Base-by-base conservation (phyloP, 2,329 filamentous ascomycete species). In the Endothia cerciana region DNA sequence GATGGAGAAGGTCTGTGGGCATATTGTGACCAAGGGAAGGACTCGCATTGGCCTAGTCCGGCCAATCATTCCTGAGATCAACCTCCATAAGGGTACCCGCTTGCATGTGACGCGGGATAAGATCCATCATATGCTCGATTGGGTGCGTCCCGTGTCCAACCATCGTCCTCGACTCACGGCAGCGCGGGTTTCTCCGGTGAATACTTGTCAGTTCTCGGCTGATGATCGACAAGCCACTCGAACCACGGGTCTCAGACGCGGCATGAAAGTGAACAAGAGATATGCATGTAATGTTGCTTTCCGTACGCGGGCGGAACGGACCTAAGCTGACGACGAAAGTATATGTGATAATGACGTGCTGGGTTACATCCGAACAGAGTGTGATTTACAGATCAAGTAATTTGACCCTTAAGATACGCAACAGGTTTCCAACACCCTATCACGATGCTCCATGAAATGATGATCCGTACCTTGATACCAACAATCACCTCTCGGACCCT, bases 371-470 rank as follows among this genome's bases (percentile, higher is more conserved):
- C 33, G 30, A 7, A 17, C 5, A 17, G 11, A 15, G 33, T 5
- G 4, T 40, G 7, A 25, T 7, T 15, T 22, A 22, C 36, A n/a
- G 30, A 7, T 38, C 19, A n/a, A n/a, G 10, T 33, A 38, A 38
- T 36, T n/a, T 38, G 30, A 7, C 25, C n/a, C 17, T 22, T 40
- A 25, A 38, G 33, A 22, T 17, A 25, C 7, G 19, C n/a, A 40
- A 25, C 36, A 36, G 55, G 55, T 41, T 38, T 58, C 17, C 55
- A 58, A 41, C 33, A 17, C 7, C 55, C 36, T 38, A 58, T 58
- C 55, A 58, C n/a, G n/a, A 25, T 25, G 22, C 33, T 28, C 33
- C 36, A 15, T 40, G 55, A 28, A 19, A 19, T 36, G 19, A 38
- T 36, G n/a, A 38, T 25, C n/a, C 30, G 30, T 38, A 7, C 2